Evolutionary conservation across 2,329 filamentous ascomycete species (phyloP).

Genomic region (Claviceps sp.): DNA sequence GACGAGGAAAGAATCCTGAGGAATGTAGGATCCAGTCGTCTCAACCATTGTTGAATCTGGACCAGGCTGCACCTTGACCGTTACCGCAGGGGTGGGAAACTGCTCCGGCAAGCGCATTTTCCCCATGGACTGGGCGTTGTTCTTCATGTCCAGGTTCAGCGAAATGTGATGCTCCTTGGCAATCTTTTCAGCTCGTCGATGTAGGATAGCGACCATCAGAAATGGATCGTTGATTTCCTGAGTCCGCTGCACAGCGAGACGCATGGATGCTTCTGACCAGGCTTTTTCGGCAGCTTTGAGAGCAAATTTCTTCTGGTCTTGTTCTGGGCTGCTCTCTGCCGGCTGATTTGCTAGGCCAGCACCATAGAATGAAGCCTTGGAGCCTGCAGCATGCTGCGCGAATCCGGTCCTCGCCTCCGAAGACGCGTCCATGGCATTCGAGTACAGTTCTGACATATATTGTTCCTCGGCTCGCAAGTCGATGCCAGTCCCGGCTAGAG

Average conservation of each 20-base stretch:
- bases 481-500: slow-evolving; percentile 71
- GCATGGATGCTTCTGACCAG: slow-evolving; percentile 52
- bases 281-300: slow-evolving; percentile 52
- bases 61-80: slow-evolving; percentile 39
- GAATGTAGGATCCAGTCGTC: slow-evolving; percentile 55
- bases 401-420: slow-evolving; percentile 38
- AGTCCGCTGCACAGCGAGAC: slow-evolving; percentile 44
- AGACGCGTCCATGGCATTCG: slow-evolving; percentile 31
- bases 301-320: slow-evolving; percentile 49
- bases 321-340: slow-evolving; percentile 28
- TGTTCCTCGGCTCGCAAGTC: slow-evolving; percentile 80
- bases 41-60: slow-evolving; percentile 50
- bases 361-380: slow-evolving; percentile 47
- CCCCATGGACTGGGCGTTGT: slow-evolving; percentile 26
- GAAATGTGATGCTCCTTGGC: slow-evolving; percentile 43
- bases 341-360: slow-evolving; percentile 54
- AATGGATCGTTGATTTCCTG: slow-evolving; percentile 66
- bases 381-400: slow-evolving; percentile 35
- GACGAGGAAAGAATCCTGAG: slow-evolving; percentile 61
- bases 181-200: slow-evolving; percentile 43
- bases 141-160: slow-evolving; percentile 43
- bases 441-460: slow-evolving; percentile 56
- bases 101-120: slow-evolving; percentile 36
- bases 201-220: slow-evolving; percentile 48
- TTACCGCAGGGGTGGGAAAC: slow-evolving; percentile 38